Base-by-base conservation (phyloP, 768 basidiomycete genomes). In the Panaeolus cyanescens region DNA sequence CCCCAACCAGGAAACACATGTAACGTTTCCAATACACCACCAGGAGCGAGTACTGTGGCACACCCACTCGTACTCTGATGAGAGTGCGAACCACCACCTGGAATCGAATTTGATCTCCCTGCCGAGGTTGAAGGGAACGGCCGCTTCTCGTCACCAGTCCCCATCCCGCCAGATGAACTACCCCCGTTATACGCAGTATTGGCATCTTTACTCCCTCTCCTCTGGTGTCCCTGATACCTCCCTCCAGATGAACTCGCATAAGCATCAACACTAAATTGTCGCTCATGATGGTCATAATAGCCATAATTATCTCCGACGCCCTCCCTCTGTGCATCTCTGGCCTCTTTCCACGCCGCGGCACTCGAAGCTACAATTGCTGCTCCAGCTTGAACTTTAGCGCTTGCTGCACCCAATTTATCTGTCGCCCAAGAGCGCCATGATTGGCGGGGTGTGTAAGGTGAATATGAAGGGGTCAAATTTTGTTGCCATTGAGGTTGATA, bases 1-100 rank as follows among this genome's bases (percentile, higher is more conserved):
- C 92, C 93, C 91, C 92, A 95, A 2, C 93, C 91, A 4, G 93
- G 93, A 74, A 94, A 93, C 25, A 70, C 45, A 32, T 71, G 45
- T 15, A 50, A 15, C 45, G 45, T 50, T 28, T 50, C 45, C 45
- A 50, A 30, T 13, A 50, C 45, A 12, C 45, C 45, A 4, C 45
- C 45, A 25, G 45, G 45, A 3, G 45, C 45, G 10, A 50, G 45
- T n/a, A 50, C 45, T 4, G 45, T 50, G 25, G 45, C 45, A 50
- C 45, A 50, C 5, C 45, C 45, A 28, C 45, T 50, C 8, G 45
- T 3, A 50, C 8, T 13, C 19, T 22, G 4, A 5, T 25, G 25
- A 10, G 25, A 10, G 15, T 28, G n/a, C n/a, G n/a, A n/a, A n/a
- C n/a, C n/a, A n/a, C n/a, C n/a, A n/a, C n/a, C n/a, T n/a, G n/a